Conservation (phyloP, 2,329 filamentous ascomycete species). For the Alternaria dauci region DNA sequence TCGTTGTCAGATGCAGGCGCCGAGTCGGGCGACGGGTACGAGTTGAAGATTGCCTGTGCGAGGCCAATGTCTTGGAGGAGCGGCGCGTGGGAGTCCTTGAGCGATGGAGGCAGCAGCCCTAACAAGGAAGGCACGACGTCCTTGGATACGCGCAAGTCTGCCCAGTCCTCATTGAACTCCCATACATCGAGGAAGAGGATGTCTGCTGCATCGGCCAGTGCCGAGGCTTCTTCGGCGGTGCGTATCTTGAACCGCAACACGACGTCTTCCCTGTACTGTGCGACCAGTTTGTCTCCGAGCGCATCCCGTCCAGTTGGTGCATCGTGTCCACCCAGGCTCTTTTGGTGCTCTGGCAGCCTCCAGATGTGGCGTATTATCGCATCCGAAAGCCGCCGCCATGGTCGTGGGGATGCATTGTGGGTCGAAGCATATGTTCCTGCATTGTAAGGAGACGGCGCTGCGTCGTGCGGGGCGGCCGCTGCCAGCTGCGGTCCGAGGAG, state of each 20-base stretch:
- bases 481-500: conserved; percentile 39
- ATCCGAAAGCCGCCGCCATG: conserved; percentile 52
- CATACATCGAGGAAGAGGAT: conserved; percentile 88
- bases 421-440: conserved; percentile 15
- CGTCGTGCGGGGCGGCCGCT: conserved; percentile 44
- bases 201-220: conserved; percentile 75
- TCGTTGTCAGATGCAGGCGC: conserved; percentile 38
- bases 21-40: conserved; percentile 66
- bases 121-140: conserved; percentile 81
- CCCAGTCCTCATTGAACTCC: conserved; percentile 81
- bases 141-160: conserved; percentile 82
- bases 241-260: conserved; percentile 87
- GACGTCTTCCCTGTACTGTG: conserved; percentile 78
- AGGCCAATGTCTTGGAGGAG: conserved; percentile 77
- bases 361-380: conserved; percentile 47
- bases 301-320: not conserved
- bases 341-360: conserved; percentile 33
- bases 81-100: conserved; percentile 75
- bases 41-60: conserved; percentile 76
- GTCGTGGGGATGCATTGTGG: conserved; percentile 31
- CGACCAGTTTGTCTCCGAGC: conserved; percentile 38
- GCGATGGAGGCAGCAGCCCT: conserved; percentile 75
- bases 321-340: conserved; percentile 9
- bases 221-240: conserved; percentile 71
- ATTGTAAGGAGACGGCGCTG: conserved; percentile 24